Evolutionary conservation across 345 rosid species (phyloP).

Genomic region (Cochlearia excelsa): DNA sequence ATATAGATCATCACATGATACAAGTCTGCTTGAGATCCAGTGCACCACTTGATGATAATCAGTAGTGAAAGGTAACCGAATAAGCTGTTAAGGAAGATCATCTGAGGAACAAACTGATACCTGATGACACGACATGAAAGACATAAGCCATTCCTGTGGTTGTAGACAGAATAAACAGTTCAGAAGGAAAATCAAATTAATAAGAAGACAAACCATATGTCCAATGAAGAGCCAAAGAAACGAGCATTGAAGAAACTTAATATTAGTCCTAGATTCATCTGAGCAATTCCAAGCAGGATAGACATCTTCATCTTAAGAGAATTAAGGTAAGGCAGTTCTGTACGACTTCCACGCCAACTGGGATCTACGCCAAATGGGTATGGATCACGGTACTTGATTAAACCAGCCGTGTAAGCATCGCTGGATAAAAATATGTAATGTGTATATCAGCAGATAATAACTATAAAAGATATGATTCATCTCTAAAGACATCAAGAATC

Average conservation of each 20-base stretch:
- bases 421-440: slow-evolving; percentile 43
- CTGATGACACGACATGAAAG: slow-evolving; percentile 43
- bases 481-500: slow-evolving; percentile 16
- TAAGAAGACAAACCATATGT: slow-evolving; percentile 55
- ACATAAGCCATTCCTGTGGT: slow-evolving; percentile 21
- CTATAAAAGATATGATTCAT: slow-evolving; percentile 4
- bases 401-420: slow-evolving; percentile 69
- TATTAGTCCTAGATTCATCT: slow-evolving; percentile 87
- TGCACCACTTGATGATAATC: slow-evolving; percentile 92
- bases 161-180: neutral
- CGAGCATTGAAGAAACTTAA: slow-evolving; percentile 90
- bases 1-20: slow-evolving; percentile 99
- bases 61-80: slow-evolving; percentile 96
- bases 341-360: slow-evolving; percentile 98
- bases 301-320: slow-evolving; percentile 99
- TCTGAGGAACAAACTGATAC: slow-evolving; percentile 97
- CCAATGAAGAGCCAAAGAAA: slow-evolving; percentile 66
- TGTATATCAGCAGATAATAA: slow-evolving; percentile 10
- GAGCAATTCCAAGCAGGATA: slow-evolving; percentile 81
- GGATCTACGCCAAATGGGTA: slow-evolving; percentile 99
- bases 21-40: slow-evolving; percentile 96
- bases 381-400: slow-evolving; percentile 72
- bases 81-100: slow-evolving; percentile 87
- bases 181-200: slow-evolving; percentile 13
- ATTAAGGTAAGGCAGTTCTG: slow-evolving; percentile 89